Evolutionary conservation across 1,284 basidiomycete species (phyloP), one percentile per base, ranked within the genome.

Genomic region (Cryptococcus jaspeensis): DNA sequence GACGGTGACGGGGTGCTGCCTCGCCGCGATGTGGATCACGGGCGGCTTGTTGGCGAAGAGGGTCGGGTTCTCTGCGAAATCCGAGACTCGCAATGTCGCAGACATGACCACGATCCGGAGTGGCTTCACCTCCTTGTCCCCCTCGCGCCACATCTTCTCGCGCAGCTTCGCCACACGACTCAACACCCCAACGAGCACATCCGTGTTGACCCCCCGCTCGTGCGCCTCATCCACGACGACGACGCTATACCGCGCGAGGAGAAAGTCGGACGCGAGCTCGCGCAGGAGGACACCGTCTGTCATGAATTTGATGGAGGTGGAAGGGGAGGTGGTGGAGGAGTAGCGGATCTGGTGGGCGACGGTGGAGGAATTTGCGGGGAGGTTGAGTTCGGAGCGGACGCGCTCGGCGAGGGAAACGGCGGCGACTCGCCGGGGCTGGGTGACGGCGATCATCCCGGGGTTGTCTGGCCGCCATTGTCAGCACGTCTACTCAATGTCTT

Each of bases 331-430:
- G 0, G 92, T 97, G 0, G 91, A 90, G 61, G 97, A 95, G 74
- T 99, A 99, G 56, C 96, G 89, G 61, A 99, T 96, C 77, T 98
- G 94, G 76, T 99, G 92, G 0, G 95, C 94, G 2, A 99, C 90
- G 20, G 84, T 81, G 1, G 87, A 87, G 0, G 89, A 84, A 12
- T 64, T 59, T 1, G 69, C 39, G 0, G 87, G 82, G 9, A 98
- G 79, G 5, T 87, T 87, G 11, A 99, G 81, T 76, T 99, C 96
- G 40, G 89, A 83, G 5, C 87, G 88, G 28, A 99, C 93, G 47
- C 96, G 92, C 28, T 86, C 80, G 0, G 95, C 92, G 84, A 98
- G 93, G 5, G 94, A 93, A 77, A 98, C 87, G 1, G 96, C 95
- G 11, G 96, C 96, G 11, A 32, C 28, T 32, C 28, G 4, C 5